phyloP scores from a whole-genome alignment of 106 monocot species.

The Platanthera guangdongensis region DNA sequence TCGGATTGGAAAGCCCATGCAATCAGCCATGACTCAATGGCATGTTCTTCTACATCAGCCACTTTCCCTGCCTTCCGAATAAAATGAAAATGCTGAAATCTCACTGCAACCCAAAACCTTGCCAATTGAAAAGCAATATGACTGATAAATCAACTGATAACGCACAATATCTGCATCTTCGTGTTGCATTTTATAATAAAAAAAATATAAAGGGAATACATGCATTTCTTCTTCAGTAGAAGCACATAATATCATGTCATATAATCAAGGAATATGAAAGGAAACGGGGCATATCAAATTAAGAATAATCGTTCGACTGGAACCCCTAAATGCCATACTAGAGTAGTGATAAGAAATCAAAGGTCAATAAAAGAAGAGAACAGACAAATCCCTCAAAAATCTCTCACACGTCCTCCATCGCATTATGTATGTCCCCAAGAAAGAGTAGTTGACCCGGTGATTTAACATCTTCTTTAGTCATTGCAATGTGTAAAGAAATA shows the following conservation, averaged over 20 bases:
- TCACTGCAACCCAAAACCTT: conserved; percentile 93
- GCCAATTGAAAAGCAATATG: conserved; percentile 29
- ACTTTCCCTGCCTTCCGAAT: conserved; percentile 35
- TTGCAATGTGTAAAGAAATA: no score
- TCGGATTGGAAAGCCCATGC: conserved; percentile 95
- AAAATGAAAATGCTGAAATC: conserved; percentile 50
- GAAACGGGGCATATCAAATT: background rate
- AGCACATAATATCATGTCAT: conserved; percentile 13
- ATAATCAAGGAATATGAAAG: background rate
- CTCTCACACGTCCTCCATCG: no score
- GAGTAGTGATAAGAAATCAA: background rate
- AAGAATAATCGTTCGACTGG: background rate
- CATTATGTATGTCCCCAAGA: no score
- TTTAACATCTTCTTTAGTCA: no score
- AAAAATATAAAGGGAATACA: conserved; percentile 11
- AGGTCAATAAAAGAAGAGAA: background rate
- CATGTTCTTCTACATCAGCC: conserved; percentile 29
- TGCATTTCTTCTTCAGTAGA: conserved; percentile 15
- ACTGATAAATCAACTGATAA: conserved; percentile 12
- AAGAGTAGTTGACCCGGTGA: no score
- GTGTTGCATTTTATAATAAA: conserved; percentile 1
- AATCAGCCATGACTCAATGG: conserved; percentile 40
- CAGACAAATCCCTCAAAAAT: no score
- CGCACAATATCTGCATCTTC: conserved; percentile 10
- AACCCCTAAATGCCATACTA: background rate